Evolutionary conservation across 208 protist species (phyloP).

Genomic region (Leishmania tropica): DNA sequence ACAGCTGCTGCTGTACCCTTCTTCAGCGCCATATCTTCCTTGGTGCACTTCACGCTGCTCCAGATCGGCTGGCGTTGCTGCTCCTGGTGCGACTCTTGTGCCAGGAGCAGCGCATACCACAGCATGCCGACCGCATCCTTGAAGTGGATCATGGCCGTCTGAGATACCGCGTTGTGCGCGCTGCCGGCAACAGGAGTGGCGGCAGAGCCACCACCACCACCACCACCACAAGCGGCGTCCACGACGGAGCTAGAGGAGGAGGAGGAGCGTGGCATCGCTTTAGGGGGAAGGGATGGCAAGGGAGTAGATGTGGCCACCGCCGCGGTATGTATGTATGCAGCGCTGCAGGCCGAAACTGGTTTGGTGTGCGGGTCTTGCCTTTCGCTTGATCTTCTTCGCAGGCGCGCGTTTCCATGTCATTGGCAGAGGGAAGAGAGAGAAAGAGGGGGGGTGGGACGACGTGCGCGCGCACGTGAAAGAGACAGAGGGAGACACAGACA

Average conservation of each 20-base stretch:
- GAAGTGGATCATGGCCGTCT: not conserved
- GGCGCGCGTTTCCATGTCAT: not conserved
- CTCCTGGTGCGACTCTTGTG: not conserved
- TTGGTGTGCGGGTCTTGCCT: not conserved
- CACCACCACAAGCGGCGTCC: not conserved
- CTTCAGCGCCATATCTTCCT: not conserved
- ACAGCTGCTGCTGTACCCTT: not conserved
- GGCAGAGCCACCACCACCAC: not conserved
- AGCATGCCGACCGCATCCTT: slow-evolving; percentile 8
- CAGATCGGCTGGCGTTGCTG: not conserved
- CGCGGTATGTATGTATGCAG: not conserved
- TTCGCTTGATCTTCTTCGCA: not conserved
- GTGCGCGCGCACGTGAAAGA: not conserved
- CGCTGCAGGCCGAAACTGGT: not conserved
- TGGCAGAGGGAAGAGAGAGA: not conserved
- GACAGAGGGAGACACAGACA: slow-evolving; percentile 7
- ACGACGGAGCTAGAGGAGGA: not conserved
- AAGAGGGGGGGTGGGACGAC: not conserved
- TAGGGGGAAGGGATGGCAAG: not conserved
- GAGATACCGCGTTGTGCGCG: not conserved
- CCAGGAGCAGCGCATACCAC: slow-evolving; percentile 13
- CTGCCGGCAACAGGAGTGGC: not conserved
- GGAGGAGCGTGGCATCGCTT: slow-evolving; percentile 1
- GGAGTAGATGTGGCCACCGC: not conserved
- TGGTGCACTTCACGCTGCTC: not conserved